Conservation (phyloP, 225 moss, liverwort and hornwort genomes). For the Pleurozium schreberi region DNA sequence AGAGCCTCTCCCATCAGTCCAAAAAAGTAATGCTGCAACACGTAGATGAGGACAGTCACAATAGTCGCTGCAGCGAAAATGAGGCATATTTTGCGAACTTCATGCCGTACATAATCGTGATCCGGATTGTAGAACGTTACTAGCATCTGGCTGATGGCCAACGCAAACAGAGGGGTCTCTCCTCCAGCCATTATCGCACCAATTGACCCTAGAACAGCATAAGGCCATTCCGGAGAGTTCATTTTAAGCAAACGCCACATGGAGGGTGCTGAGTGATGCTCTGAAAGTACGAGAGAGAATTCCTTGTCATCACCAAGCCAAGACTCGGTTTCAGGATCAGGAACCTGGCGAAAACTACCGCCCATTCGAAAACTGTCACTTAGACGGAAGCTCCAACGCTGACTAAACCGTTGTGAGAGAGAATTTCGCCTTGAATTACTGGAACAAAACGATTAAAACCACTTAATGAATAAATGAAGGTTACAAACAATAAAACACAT, state of each 20-base stretch:
- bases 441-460: not conserved
- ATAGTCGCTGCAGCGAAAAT: conserved; percentile 74
- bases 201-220: conserved; percentile 64
- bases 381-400: conserved; percentile 38
- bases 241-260: conserved; percentile 78
- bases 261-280: conserved; percentile 27
- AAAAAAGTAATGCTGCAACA: conserved; percentile 86
- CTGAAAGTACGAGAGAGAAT: conserved; percentile 7
- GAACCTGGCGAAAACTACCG: conserved; percentile 29
- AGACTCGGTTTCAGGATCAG: conserved; percentile 67
- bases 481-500: not conserved
- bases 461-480: not conserved
- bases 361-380: conserved; percentile 30
- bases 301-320: conserved; percentile 52
- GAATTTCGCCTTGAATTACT: conserved; percentile 38
- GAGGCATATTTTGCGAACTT: conserved; percentile 74
- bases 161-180: conserved; percentile 84
- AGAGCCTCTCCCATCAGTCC: conserved; percentile 90
- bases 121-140: conserved; percentile 82
- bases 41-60: conserved; percentile 68
- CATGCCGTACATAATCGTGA: conserved; percentile 36
- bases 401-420: conserved; percentile 34
- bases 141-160: conserved; percentile 87
- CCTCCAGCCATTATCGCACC: conserved; percentile 84
- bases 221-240: conserved; percentile 92